Percentiles rank a stretch among this genome's conserved stretches.
Evolutionary conservation across 169 alveolate species (phyloP).

Genomic region (Cryptosporidium muris): DNA sequence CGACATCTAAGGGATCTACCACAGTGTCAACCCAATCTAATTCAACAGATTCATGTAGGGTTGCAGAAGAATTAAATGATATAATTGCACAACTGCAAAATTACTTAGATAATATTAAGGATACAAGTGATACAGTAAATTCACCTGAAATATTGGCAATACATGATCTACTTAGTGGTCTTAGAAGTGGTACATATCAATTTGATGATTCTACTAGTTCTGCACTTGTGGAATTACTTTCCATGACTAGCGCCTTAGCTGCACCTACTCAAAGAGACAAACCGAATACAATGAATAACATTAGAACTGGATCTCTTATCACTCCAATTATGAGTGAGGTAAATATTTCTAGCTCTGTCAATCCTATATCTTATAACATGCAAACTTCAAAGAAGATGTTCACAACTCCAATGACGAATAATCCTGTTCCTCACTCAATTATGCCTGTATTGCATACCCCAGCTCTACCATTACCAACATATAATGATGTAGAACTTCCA

Average conservation of each 20-base stretch:
- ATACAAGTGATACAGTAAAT: constrained; percentile 52
- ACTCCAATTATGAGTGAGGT: neutral
- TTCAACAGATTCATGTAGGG: too few relatives aligned
- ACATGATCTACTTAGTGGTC: constrained; percentile 46
- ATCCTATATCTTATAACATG: neutral
- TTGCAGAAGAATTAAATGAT: too few relatives aligned
- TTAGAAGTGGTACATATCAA: constrained; percentile 22
- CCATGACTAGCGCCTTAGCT: too few relatives aligned
- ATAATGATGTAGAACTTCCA: too few relatives aligned
- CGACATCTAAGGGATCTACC: too few relatives aligned
- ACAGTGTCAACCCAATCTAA: too few relatives aligned
- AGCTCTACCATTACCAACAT: too few relatives aligned
- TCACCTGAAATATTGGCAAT: constrained; percentile 46
- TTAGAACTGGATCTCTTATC: neutral
- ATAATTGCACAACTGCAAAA: constrained; percentile 47
- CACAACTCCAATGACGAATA: too few relatives aligned
- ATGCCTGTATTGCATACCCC: too few relatives aligned
- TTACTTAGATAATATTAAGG: constrained; percentile 25
- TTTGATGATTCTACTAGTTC: constrained; percentile 44
- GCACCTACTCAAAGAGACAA: too few relatives aligned
- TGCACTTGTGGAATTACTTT: constrained; percentile 16
- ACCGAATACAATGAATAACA: neutral
- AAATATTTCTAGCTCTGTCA: constrained; percentile 45
- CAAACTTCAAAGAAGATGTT: too few relatives aligned
- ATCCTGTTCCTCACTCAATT: too few relatives aligned